Base-by-base conservation (phyloP, 768 basidiomycete species). In the Mrakia blollopis region DNA sequence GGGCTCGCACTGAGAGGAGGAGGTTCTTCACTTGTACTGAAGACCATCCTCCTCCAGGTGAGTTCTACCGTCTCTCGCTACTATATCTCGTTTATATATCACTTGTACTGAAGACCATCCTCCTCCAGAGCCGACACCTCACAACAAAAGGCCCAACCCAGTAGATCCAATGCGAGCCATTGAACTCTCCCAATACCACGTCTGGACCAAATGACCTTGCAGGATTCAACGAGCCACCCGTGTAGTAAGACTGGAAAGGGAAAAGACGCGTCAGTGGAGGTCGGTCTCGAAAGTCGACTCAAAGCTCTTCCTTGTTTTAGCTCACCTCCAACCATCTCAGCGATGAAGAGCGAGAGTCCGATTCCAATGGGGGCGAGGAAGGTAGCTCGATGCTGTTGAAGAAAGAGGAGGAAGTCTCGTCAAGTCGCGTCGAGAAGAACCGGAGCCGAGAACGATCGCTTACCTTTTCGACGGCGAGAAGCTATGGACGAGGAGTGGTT, bases 301-400 rank as follows among this genome's bases (percentile, higher is more conserved):
- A 63, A 41, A 30, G 72, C 50, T 23, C 39, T 72, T 7, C 69
- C 39, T 11, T n/a, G 39, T 41, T 41, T 57, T 18, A 69, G 54
- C 21, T 69, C 71, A 28, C 61, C 76, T 5, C 79, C 79, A 1
- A 75, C 54, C 57, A 80, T 70, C 72, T 79, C 76, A 37, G 71
- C 75, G 30, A 73, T 79, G 75, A 83, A 83, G 3, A 83, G 78
- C 21, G 83, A 80, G 1, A 83, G 80, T 75, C 84, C 85, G 73
- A 86, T 86, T 67, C 85, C 85, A 78, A 86, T 82, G 0, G 85
- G 85, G 23, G 85, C 85, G 47, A 86, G 81, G 80, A 83, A 85
- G 0, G 85, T 85, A 0, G 84, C 85, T 73, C 84, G 83, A 80
- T 83, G 82, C 80, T 77, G 72, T 13, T 2, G 57, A 57, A 7